phyloP scores from a whole-genome alignment of 2,329 filamentous ascomycete species.

The Claviceps maximensis region DNA sequence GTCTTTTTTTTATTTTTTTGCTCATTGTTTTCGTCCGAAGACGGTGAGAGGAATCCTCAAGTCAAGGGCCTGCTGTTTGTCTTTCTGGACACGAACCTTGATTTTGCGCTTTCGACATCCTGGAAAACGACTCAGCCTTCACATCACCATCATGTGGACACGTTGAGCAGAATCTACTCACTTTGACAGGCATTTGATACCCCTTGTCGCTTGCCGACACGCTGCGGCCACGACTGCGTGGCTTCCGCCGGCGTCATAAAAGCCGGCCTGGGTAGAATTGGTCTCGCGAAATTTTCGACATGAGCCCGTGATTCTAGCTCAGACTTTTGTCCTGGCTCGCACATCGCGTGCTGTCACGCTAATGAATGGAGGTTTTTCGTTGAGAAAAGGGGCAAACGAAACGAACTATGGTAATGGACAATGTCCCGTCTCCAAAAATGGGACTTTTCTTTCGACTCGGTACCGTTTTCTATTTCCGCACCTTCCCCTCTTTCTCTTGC shows the following conservation, averaged over 20 bases:
- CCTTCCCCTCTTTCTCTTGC: too few species aligned
- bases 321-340: background rate
- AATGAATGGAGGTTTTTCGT: background rate
- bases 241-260: background rate
- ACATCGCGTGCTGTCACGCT: background rate
- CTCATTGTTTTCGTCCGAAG: too few species aligned
- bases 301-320: background rate
- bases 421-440: too few species aligned
- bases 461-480: too few species aligned
- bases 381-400: background rate
- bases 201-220: background rate
- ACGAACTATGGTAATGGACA: background rate
- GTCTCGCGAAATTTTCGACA: background rate
- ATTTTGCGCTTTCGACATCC: constrained; percentile 7
- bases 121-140: background rate
- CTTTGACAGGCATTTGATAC: constrained; percentile 1
- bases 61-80: too few species aligned
- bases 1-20: too few species aligned
- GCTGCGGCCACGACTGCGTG: background rate
- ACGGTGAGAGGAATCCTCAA: too few species aligned
- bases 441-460: too few species aligned
- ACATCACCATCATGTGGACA: background rate
- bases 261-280: background rate
- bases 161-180: background rate
- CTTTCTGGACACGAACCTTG: constrained; percentile 3